Evolutionary conservation across 768 basidiomycete species (phyloP).

Genomic region (Mycena latifolia): DNA sequence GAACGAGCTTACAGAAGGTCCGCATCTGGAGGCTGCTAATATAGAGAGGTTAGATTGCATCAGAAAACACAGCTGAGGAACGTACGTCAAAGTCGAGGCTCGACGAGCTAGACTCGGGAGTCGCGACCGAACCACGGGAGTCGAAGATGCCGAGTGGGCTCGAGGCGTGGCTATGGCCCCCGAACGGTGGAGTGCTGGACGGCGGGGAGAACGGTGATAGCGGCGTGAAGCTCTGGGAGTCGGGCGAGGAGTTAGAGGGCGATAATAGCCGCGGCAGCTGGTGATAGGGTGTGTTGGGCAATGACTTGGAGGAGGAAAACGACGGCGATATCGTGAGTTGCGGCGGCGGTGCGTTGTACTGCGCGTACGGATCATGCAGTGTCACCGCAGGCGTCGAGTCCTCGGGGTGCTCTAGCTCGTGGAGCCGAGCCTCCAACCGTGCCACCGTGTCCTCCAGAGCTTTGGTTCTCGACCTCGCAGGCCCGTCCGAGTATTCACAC

Average conservation of each 20-base stretch:
- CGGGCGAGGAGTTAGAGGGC: slow-evolving; percentile 33
- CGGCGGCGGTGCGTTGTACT: slow-evolving; percentile 4
- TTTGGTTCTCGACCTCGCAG: slow-evolving; percentile 62
- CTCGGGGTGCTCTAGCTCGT: slow-evolving; percentile 50
- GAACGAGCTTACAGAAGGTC: slow-evolving; percentile 36
- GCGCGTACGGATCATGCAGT: slow-evolving; percentile 35
- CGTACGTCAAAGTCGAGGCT: slow-evolving; percentile 24
- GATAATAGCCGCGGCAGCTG: slow-evolving; percentile 15
- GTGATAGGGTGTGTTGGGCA: slow-evolving; percentile 14
- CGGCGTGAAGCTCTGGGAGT: slow-evolving; percentile 8
- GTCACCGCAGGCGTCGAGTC: slow-evolving; percentile 33
- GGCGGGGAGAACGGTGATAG: slow-evolving; percentile 60
- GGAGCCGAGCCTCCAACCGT: slow-evolving; percentile 53
- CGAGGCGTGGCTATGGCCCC: slow-evolving; percentile 1
- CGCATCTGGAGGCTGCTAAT: slow-evolving; percentile 45
- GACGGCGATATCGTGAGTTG: slow-evolving; percentile 10
- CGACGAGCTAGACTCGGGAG: slow-evolving; percentile 24
- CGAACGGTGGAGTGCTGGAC: slow-evolving; percentile 37
- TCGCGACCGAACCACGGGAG: slow-evolving; percentile 8
- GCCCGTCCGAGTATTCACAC: slow-evolving; percentile 79
- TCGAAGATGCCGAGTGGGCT: slow-evolving; percentile 32
- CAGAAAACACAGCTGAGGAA: not conserved
- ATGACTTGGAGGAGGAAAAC: slow-evolving; percentile 1
- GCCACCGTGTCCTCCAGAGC: slow-evolving; percentile 56
- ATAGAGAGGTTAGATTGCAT: not conserved